Percentiles rank a stretch among this genome's conserved stretches.
Conservation (phyloP, 257 asterid species). For the Verbena officinalis region DNA sequence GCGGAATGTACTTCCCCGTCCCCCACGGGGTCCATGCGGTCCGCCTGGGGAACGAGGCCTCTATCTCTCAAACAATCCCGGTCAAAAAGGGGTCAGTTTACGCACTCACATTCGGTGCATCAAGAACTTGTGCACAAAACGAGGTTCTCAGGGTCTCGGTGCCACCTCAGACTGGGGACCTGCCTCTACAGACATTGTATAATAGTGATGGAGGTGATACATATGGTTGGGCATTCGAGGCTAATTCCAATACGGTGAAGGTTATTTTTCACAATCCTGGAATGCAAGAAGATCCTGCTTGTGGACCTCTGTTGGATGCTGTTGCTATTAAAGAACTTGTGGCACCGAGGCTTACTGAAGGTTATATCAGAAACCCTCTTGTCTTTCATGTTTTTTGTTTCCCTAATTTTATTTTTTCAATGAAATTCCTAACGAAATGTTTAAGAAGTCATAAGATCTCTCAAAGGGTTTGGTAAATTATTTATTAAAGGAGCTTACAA, state of each 20-base stretch:
- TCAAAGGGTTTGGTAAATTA: too few species aligned
- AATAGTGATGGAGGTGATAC: conserved; percentile 70
- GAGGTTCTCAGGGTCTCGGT: conserved; percentile 65
- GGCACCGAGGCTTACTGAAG: conserved; percentile 49
- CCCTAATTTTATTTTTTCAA: background rate
- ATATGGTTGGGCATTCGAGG: conserved; percentile 71
- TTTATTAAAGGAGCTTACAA: too few species aligned
- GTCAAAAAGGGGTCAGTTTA: conserved; percentile 63
- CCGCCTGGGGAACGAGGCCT: conserved; percentile 74
- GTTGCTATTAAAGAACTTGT: conserved; percentile 71
- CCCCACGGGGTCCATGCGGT: conserved; percentile 71
- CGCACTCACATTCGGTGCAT: conserved; percentile 77
- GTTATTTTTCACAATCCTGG: conserved; percentile 67
- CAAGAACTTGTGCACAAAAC: conserved; percentile 77
- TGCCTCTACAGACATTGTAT: conserved; percentile 72
- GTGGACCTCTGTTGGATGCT: conserved; percentile 80
- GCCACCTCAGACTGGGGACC: conserved; percentile 62
- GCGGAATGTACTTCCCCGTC: conserved; percentile 72
- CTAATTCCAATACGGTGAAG: conserved; percentile 44
- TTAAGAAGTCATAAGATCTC: too few species aligned
- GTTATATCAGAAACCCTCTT: conserved; percentile 29
- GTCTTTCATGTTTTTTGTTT: background rate
- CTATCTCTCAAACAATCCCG: conserved; percentile 61
- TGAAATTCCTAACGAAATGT: background rate
- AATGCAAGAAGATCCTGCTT: conserved; percentile 73